A percentile compares a stretch with the other conserved stretches of the same genome.
Conservation (phyloP, 768 basidiomycete species). For the Agrocybe pediades region DNA sequence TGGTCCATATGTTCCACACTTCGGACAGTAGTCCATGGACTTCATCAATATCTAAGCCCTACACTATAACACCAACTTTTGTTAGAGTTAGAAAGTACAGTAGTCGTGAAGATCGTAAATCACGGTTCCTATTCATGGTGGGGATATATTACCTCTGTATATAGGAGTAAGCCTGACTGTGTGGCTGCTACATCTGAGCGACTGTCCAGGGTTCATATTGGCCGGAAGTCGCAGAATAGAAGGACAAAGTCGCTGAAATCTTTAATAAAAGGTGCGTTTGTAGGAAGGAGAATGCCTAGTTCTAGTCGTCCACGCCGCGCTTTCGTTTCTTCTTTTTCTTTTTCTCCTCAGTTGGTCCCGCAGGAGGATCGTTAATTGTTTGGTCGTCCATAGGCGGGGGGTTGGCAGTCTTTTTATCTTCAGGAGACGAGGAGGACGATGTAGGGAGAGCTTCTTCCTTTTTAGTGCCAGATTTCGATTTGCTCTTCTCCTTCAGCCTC, state of each 20-base stretch:
- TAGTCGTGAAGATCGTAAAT: too few species aligned
- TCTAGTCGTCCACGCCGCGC: neutral
- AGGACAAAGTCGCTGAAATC: neutral
- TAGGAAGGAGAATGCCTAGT: neutral
- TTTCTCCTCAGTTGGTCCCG: neutral
- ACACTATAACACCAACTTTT: too few species aligned
- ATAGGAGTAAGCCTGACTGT: too few species aligned
- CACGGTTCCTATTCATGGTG: too few species aligned
- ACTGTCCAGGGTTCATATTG: neutral
- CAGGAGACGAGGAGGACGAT: neutral
- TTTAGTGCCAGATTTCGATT: neutral
- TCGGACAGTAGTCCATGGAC: neutral
- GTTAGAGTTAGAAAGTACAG: too few species aligned
- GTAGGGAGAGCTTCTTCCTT: neutral
- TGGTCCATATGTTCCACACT: neutral
- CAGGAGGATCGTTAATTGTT: neutral
- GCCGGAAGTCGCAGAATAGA: neutral
- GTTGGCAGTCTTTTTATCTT: neutral
- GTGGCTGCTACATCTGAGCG: too few species aligned
- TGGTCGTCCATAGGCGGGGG: neutral
- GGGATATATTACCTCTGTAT: too few species aligned
- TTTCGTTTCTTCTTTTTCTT: conserved; percentile 15
- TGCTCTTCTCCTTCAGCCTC: conserved; percentile 2
- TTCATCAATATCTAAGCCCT: too few species aligned
- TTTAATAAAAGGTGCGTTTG: too few species aligned